Evolutionary conservation across 306 rosid species (phyloP), one percentile per base, ranked within the genome.

Genomic region (Cercis canadensis): DNA sequence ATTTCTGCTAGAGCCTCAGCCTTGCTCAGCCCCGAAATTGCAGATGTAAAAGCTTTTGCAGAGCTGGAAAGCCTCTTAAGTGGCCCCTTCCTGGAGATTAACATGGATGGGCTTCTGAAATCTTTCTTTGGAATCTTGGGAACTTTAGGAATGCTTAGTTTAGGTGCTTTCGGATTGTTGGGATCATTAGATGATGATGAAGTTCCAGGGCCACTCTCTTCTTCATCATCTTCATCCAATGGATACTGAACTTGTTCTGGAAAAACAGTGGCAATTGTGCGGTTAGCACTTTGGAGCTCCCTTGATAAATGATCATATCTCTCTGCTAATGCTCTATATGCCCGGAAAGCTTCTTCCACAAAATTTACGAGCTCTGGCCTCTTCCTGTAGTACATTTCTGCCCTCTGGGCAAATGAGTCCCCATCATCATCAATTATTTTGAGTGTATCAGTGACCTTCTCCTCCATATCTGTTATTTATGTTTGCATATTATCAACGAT

Each of bases 231-330:
- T 18, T 85, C 88, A 33, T 87, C 97, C 29, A 86, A 81, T 63
- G 91, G 80, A 67, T 86, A 87, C 11, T 79, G 84, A 69, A 80
- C 88, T 76, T 81, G 85, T 65, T 95, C 96, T 0, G 97, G 97
- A 79, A 81, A 95, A 33, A 77, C 85, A 1, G 78, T 76, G 58
- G 96, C 97, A 52, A 95, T 87, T 40, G 96, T 91, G 43, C 90
- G 95, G 82, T 95, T 95, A 18, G 97, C 97, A 2, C 88, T 86
- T 82, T 95, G 96, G 9, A 91, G 80, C 71, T 95, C 96, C 72
- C 72, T 85, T 37, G 99, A 95, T 19, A 95, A 71, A 72, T 70
- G 88, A 46, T 95, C 96, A 44, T 84, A 95, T 75, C 85, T 85
- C 83, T 95, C 92, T 29, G 96, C 96, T 54, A 95, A 55, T 62